A percentile compares a stretch with the other conserved stretches of the same genome.
Evolutionary conservation across 2,329 filamentous ascomycete genomes (phyloP).

Genomic region (Fusarium nodosum): DNA sequence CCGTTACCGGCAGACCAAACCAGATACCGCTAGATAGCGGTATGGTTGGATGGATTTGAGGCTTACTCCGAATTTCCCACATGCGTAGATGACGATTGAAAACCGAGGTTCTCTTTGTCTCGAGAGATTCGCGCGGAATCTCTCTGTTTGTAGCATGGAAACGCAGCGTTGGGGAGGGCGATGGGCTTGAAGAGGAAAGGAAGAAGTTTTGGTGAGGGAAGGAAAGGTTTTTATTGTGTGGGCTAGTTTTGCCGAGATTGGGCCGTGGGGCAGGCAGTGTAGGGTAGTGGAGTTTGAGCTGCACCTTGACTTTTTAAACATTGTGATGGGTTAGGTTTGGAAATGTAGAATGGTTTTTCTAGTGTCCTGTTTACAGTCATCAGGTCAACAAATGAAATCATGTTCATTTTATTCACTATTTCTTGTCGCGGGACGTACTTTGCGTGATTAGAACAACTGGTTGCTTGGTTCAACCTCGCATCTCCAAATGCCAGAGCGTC

Average conservation of each 20-base stretch:
- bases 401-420: neutral
- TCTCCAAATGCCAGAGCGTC: no score
- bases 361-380: neutral
- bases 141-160: conserved; percentile 92
- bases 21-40: neutral
- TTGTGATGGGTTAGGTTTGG: neutral
- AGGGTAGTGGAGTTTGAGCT: conserved; percentile 24
- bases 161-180: conserved; percentile 93
- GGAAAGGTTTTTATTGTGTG: conserved; percentile 45
- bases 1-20: conserved; percentile 83
- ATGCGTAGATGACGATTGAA: conserved; percentile 65
- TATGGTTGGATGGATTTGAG: conserved; percentile 64
- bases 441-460: neutral
- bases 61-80: conserved; percentile 99
- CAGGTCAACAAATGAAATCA: accelerated
- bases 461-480: no score
- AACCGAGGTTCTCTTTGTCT: neutral
- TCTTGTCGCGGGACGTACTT: neutral
- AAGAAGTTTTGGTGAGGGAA: conserved; percentile 58
- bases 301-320: neutral
- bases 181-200: conserved; percentile 57
- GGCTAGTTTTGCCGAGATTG: conserved; percentile 26
- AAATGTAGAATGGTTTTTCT: neutral
- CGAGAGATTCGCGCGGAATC: conserved; percentile 41
- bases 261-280: neutral